These are phyloP conservation scores for Podospora fimiseda DNA, from an alignment of 495 filamentous ascomycete genomes.

Conservation along the genomic window DNA sequence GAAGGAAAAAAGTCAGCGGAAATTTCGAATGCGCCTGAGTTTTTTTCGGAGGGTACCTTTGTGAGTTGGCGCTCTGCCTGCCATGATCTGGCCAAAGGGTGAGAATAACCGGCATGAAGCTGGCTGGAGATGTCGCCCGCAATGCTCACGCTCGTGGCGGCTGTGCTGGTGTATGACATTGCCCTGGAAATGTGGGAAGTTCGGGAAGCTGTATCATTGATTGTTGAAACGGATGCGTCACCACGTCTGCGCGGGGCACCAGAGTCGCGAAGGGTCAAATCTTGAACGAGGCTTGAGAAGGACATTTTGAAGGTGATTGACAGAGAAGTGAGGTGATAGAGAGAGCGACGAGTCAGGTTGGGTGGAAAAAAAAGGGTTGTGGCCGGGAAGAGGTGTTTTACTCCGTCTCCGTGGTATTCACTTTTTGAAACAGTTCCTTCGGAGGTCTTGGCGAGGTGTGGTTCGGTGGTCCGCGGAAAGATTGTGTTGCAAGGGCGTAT, in stretches of 20 bases:
- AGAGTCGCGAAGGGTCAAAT: slow-evolving; percentile 62
- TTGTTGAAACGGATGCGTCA: slow-evolving; percentile 44
- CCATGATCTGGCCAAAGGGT: slow-evolving; percentile 86
- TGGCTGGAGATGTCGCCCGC: slow-evolving; percentile 90
- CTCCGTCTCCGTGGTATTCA: too few relatives aligned
- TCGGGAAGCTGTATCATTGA: slow-evolving; percentile 49
- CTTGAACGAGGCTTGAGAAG: slow-evolving; percentile 83
- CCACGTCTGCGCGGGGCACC: slow-evolving; percentile 37
- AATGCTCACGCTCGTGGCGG: slow-evolving; percentile 91
- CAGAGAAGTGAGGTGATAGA: not conserved
- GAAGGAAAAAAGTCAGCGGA: slow-evolving; percentile 8
- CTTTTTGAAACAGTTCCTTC: not conserved
- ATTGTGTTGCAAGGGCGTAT: not conserved
- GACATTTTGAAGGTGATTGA: slow-evolving; percentile 56
- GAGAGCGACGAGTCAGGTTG: not conserved
- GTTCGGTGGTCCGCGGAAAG: not conserved
- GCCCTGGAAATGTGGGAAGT: slow-evolving; percentile 64
- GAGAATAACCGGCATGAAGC: slow-evolving; percentile 88
- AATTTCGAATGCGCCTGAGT: not conserved
- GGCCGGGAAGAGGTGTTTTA: not conserved
- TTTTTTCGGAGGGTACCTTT: slow-evolving; percentile 57
- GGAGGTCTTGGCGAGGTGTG: not conserved
- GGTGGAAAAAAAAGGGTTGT: not conserved
- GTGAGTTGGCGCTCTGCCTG: slow-evolving; percentile 95
- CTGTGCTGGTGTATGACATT: slow-evolving; percentile 76